These are phyloP conservation scores for Sonneratia caseolaris DNA, from an alignment of 345 rosid genomes.

Conservation along the genomic window DNA sequence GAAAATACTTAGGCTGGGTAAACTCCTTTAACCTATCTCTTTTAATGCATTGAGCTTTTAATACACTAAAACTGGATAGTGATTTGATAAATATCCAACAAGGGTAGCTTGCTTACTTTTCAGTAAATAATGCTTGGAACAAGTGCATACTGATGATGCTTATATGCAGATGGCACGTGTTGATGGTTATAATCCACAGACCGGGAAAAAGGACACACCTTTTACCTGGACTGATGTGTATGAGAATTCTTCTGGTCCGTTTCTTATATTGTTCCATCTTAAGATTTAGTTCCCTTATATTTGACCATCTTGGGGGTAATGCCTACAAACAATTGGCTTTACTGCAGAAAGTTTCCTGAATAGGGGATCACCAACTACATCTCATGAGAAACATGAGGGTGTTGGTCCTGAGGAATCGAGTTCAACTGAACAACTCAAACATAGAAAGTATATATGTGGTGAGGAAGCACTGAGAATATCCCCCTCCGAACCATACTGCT, in stretches of 20 bases:
- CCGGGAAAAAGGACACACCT: slow-evolving; percentile 39
- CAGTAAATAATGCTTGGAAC: neutral
- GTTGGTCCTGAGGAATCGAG: slow-evolving; percentile 23
- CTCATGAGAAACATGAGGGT: slow-evolving; percentile 23
- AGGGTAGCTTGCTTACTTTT: neutral
- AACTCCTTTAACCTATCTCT: neutral
- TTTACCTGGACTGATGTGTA: slow-evolving; percentile 67
- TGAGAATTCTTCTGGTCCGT: slow-evolving; percentile 28
- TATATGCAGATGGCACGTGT: slow-evolving; percentile 54
- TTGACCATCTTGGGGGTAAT: neutral
- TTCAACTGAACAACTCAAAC: slow-evolving; percentile 35
- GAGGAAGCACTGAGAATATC: slow-evolving; percentile 82
- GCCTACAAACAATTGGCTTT: neutral
- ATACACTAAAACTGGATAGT: neutral
- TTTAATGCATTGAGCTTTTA: neutral
- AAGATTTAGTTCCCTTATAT: neutral
- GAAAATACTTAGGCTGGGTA: neutral
- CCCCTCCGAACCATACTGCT: slow-evolving; percentile 64
- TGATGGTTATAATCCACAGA: slow-evolving; percentile 56
- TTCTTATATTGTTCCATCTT: slow-evolving; percentile 28
- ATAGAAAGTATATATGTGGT: slow-evolving; percentile 51
- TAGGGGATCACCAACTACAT: slow-evolving; percentile 23
- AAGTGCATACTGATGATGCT: slow-evolving; percentile 10
- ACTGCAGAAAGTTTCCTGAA: slow-evolving; percentile 41
- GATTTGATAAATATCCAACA: neutral